Percentiles rank a stretch among this genome's conserved stretches.
phyloP scores from a whole-genome alignment of 805 yeast genomes.

The Candida ponderosae region DNA sequence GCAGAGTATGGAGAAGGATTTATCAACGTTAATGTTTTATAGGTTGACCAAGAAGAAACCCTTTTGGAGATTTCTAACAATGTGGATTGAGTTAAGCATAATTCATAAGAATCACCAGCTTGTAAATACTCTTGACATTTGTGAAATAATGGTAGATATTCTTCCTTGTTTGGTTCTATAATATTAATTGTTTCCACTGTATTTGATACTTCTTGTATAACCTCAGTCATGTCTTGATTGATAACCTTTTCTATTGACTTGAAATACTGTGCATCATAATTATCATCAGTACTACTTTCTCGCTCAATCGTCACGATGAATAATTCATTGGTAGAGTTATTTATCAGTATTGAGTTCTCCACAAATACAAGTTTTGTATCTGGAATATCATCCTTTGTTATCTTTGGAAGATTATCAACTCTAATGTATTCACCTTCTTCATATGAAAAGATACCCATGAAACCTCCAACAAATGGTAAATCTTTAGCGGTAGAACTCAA shows the following conservation, averaged over 20 bases:
- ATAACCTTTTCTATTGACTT: slow-evolving; percentile 19
- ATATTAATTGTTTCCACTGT: slow-evolving; percentile 20
- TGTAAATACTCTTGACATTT: slow-evolving; percentile 60
- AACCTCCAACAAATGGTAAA: slow-evolving; percentile 87
- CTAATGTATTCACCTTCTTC: slow-evolving; percentile 64
- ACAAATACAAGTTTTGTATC: slow-evolving; percentile 71
- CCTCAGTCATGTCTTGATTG: slow-evolving; percentile 5
- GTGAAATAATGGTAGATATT: slow-evolving; percentile 48
- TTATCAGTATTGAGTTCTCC: slow-evolving; percentile 53
- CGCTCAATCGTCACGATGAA: slow-evolving; percentile 43
- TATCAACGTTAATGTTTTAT: slow-evolving; percentile 55
- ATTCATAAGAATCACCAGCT: slow-evolving; percentile 87
- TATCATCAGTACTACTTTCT: no score
- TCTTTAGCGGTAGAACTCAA: slow-evolving; percentile 18
- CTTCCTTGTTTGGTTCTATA: slow-evolving; percentile 40
- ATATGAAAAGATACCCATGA: slow-evolving; percentile 78
- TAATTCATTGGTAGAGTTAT: slow-evolving; percentile 36
- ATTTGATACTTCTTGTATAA: not conserved
- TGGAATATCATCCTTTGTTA: slow-evolving; percentile 40
- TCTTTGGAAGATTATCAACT: slow-evolving; percentile 23
- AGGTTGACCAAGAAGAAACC: slow-evolving; percentile 68
- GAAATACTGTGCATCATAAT: slow-evolving; percentile 1
- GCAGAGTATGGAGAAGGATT: slow-evolving; percentile 95
- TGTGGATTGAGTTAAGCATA: slow-evolving; percentile 80
- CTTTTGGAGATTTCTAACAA: slow-evolving; percentile 41